A percentile compares a stretch with the other conserved stretches of the same genome.
phyloP scores from a whole-genome alignment of 306 rosid genomes.

The Citrullus mucosospermus region DNA sequence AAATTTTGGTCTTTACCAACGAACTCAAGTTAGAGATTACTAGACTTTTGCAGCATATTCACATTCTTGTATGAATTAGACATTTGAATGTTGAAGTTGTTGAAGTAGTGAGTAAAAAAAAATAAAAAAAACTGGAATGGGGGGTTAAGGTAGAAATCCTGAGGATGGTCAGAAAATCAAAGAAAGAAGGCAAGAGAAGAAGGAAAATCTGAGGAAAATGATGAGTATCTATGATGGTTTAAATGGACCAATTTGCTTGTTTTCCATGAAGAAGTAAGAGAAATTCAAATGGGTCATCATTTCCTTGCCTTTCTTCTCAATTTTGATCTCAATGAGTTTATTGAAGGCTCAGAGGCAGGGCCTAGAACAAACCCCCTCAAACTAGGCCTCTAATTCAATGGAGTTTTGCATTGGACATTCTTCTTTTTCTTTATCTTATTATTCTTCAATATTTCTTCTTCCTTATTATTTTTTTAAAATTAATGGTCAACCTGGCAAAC shows the following conservation, averaged over 20 bases:
- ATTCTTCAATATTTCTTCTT: not conserved
- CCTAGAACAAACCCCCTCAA: not conserved
- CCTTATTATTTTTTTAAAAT: not conserved
- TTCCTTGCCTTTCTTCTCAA: conserved; percentile 9
- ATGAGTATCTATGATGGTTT: not conserved
- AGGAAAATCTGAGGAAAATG: conserved; percentile 1
- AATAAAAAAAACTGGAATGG: not conserved
- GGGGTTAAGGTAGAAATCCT: not conserved
- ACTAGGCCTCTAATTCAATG: not conserved
- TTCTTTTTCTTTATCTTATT: not conserved
- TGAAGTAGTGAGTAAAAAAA: not conserved
- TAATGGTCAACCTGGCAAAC: conserved; percentile 33
- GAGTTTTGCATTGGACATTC: conserved; percentile 49
- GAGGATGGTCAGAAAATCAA: not conserved
- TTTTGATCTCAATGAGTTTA: not conserved
- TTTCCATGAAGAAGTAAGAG: not conserved
- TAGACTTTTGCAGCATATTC: not conserved
- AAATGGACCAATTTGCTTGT: conserved; percentile 1
- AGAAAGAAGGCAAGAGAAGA: not conserved
- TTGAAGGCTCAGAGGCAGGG: not conserved
- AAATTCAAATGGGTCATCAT: conserved; percentile 24
- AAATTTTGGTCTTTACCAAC: no score
- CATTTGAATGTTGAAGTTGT: not conserved
- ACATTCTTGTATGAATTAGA: not conserved
- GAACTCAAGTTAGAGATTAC: not conserved